phyloP scores from a whole-genome alignment of 768 basidiomycete species.

The Inosperma sp. region DNA sequence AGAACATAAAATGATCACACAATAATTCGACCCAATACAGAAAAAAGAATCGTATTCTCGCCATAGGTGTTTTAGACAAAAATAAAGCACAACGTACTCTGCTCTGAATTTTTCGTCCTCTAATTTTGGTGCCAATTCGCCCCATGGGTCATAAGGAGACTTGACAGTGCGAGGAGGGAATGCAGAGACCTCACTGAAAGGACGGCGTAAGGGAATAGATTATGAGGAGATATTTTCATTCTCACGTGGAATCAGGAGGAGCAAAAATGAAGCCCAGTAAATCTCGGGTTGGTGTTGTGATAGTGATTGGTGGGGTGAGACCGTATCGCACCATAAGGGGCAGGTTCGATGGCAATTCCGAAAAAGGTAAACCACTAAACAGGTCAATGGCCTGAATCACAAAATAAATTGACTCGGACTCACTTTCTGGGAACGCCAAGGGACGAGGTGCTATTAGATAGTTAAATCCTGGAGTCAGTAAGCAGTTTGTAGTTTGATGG shows the following conservation, averaged over 20 bases:
- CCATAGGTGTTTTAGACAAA: too few species aligned
- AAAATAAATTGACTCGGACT: constrained; percentile 20
- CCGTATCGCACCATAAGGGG: constrained; percentile 46
- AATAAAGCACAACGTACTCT: constrained; percentile 60
- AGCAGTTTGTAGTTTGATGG: background rate
- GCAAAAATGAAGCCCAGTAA: constrained; percentile 71
- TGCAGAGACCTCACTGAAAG: constrained; percentile 37
- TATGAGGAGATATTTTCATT: constrained; percentile 22
- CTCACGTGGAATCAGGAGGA: constrained; percentile 56
- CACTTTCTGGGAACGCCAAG: constrained; percentile 38
- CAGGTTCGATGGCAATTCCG: constrained; percentile 24
- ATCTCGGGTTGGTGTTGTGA: constrained; percentile 58
- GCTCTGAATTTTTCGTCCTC: constrained; percentile 69
- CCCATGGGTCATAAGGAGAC: constrained; percentile 66
- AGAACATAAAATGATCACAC: constrained; percentile 7
- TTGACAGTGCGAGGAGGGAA: constrained; percentile 33
- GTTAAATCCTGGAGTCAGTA: constrained; percentile 16
- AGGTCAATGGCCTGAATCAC: constrained; percentile 4
- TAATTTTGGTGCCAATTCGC: constrained; percentile 66
- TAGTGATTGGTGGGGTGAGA: constrained; percentile 49
- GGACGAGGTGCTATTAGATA: constrained; percentile 29
- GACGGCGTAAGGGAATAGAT: constrained; percentile 11
- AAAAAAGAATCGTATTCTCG: too few species aligned
- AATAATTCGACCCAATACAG: background rate
- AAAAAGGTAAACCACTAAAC: constrained; percentile 24